These are phyloP conservation scores for Globisporangium recalcitrans DNA, from an alignment of 352 stramenopile species.

Conservation along the genomic window DNA sequence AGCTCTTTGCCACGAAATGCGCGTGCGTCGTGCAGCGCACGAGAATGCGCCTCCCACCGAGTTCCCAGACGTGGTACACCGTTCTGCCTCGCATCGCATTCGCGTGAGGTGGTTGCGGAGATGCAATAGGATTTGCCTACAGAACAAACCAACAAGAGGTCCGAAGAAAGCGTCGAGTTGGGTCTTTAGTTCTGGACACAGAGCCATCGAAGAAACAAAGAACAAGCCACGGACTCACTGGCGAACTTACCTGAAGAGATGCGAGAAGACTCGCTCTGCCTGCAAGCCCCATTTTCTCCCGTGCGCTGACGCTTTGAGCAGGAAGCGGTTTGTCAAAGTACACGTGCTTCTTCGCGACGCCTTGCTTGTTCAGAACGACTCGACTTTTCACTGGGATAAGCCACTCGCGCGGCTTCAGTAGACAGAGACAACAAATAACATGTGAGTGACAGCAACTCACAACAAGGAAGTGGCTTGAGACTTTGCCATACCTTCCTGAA, in stretches of 20 bases:
- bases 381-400: conserved; percentile 56
- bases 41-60: conserved; percentile 49
- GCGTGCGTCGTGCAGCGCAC: conserved; percentile 46
- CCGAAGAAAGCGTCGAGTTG: background rate
- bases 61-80: conserved; percentile 65
- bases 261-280: conserved; percentile 23
- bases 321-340: conserved; percentile 52
- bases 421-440: background rate
- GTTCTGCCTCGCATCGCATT: conserved; percentile 11
- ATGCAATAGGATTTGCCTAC: background rate
- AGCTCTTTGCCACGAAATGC: conserved; percentile 10
- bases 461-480: background rate
- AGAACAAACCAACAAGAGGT: background rate
- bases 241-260: conserved; percentile 23
- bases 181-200: no score
- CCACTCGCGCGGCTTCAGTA: conserved; percentile 33
- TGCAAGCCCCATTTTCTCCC: conserved; percentile 29
- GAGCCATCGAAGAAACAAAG: no score
- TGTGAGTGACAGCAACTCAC: background rate
- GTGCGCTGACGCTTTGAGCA: conserved; percentile 19
- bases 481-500: background rate
- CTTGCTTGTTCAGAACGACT: conserved; percentile 23
- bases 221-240: no score
- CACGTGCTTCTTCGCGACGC: conserved; percentile 35
- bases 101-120: background rate